phyloP scores from a whole-genome alignment of 768 basidiomycete genomes.

The Nevesoporus exiguus region DNA sequence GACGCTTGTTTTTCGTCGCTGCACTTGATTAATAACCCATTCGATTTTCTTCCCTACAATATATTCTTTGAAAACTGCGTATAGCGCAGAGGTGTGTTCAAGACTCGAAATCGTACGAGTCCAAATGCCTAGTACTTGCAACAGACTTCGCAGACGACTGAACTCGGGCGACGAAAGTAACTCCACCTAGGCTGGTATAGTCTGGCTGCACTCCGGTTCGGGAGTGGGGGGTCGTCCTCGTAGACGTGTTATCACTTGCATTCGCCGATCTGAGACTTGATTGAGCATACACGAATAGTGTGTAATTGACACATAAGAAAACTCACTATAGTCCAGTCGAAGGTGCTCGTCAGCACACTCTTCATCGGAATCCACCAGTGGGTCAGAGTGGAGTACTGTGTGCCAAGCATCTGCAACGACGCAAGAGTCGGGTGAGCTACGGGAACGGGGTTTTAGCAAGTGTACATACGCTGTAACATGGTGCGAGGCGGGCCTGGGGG shows the following conservation, averaged over 20 bases:
- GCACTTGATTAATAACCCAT: conserved; percentile 9
- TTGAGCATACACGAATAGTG: conserved; percentile 8
- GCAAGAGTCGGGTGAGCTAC: conserved; percentile 9
- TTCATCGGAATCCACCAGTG: conserved; percentile 74
- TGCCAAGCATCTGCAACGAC: conserved; percentile 65
- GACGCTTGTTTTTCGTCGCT: conserved; percentile 13
- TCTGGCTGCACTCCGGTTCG: conserved; percentile 34
- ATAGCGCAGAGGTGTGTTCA: conserved; percentile 12
- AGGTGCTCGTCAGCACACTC: conserved; percentile 62
- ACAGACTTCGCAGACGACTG: background rate
- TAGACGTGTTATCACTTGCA: conserved; percentile 57
- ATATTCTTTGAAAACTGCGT: conserved; percentile 24
- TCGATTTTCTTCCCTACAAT: conserved; percentile 22
- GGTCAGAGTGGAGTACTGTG: conserved; percentile 60
- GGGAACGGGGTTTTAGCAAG: background rate
- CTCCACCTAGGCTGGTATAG: conserved; percentile 5
- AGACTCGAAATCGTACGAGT: conserved; percentile 1
- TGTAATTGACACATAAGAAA: background rate
- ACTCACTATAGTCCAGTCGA: conserved; percentile 62
- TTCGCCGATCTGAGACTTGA: conserved; percentile 47
- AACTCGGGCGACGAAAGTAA: background rate
- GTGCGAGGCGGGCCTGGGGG: conserved; percentile 39
- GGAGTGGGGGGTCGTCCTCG: conserved; percentile 59
- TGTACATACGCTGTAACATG: conserved; percentile 63
- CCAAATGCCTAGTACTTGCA: conserved; percentile 5